These are phyloP conservation scores for Lodderomyces parapsilosis DNA, from an alignment of 1,139 yeast species.

Conservation along the genomic window DNA sequence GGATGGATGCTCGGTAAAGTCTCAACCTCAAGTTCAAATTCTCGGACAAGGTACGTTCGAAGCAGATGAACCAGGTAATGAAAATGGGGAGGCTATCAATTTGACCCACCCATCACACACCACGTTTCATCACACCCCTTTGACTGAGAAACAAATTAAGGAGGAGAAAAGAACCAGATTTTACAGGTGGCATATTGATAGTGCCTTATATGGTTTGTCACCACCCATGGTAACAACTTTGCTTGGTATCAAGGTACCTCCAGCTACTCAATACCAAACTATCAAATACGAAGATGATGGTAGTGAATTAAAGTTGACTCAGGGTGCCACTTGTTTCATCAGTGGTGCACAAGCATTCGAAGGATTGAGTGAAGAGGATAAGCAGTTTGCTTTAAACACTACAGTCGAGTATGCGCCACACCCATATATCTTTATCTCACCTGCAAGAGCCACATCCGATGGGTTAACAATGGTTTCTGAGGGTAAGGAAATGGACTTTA, in stretches of 20 bases:
- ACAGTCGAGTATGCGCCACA: conserved; percentile 88
- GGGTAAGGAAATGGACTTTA: conserved; percentile 64
- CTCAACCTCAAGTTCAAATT: conserved; percentile 85
- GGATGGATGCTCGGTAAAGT: conserved; percentile 77
- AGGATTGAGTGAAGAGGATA: conserved; percentile 62
- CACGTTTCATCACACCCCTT: conserved; percentile 67
- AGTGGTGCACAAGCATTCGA: conserved; percentile 78
- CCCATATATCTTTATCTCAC: conserved; percentile 80
- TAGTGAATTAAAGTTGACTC: conserved; percentile 60
- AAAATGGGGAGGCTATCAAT: conserved; percentile 52
- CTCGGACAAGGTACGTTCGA: conserved; percentile 78
- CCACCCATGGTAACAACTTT: conserved; percentile 86
- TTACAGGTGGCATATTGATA: conserved; percentile 92
- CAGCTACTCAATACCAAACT: conserved; percentile 40
- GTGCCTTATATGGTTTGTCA: conserved; percentile 79
- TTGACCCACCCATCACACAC: conserved; percentile 84
- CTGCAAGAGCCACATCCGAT: conserved; percentile 78
- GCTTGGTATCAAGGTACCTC: conserved; percentile 80
- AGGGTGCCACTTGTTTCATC: conserved; percentile 86
- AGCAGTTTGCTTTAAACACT: conserved; percentile 69
- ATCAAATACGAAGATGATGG: conserved; percentile 63
- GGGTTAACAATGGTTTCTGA: conserved; percentile 85
- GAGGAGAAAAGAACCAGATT: conserved; percentile 67
- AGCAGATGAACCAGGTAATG: conserved; percentile 67
- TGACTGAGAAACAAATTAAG: conserved; percentile 59